These are phyloP conservation scores for Erodium trifolium DNA, from an alignment of 441 rosid genomes.

Conservation along the genomic window DNA sequence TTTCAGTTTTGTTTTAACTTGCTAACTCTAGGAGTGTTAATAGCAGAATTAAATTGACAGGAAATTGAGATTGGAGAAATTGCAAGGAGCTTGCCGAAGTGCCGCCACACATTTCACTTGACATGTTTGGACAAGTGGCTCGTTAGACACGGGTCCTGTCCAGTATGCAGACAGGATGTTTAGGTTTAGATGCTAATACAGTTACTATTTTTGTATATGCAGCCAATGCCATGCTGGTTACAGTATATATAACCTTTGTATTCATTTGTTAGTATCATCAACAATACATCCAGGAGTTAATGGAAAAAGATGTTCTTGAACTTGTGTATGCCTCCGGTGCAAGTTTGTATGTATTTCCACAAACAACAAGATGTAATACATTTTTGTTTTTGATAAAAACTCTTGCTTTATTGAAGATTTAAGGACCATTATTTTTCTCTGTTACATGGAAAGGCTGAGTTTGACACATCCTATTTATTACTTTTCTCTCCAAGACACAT, in stretches of 20 bases:
- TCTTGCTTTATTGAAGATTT: no score
- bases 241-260: constrained; percentile 4
- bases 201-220: constrained; percentile 8
- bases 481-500: neutral
- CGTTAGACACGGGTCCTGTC: constrained; percentile 64
- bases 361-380: neutral
- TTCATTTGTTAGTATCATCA: neutral
- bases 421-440: neutral
- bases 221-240: constrained; percentile 1
- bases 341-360: neutral
- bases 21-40: neutral
- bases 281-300: neutral
- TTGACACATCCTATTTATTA: neutral
- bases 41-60: constrained; percentile 27
- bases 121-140: constrained; percentile 83
- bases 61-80: constrained; percentile 54
- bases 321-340: no score
- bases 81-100: constrained; percentile 58
- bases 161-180: constrained; percentile 55
- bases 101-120: constrained; percentile 66
- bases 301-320: neutral
- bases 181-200: constrained; percentile 12
- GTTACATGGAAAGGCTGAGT: neutral
- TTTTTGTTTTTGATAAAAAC: no score
- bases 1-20: no score